phyloP scores from a whole-genome alignment of 2,329 filamentous ascomycete genomes.

The Rhytidhysteron rufulum region DNA sequence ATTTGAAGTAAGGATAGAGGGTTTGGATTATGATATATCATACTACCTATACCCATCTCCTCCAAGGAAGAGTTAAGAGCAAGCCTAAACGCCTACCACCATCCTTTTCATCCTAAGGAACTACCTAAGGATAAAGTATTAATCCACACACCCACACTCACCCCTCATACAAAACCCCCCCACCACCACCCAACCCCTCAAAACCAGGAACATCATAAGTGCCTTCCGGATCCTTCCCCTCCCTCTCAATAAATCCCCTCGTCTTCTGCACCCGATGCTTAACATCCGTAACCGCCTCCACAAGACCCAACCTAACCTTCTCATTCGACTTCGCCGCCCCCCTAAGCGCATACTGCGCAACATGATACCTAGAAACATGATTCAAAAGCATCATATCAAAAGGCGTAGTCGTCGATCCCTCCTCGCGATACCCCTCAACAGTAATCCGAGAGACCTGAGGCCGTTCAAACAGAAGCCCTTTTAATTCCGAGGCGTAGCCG shows the following conservation, averaged over 20 bases:
- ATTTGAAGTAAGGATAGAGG: no score
- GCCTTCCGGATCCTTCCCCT: slow-evolving; percentile 53
- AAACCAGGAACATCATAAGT: slow-evolving; percentile 51
- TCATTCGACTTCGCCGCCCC: slow-evolving; percentile 45
- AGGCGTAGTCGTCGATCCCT: slow-evolving; percentile 64
- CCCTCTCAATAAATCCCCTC: slow-evolving; percentile 49
- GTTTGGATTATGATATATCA: no score
- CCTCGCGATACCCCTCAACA: slow-evolving; percentile 60
- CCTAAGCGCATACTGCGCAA: slow-evolving; percentile 53
- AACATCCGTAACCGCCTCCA: slow-evolving; percentile 48
- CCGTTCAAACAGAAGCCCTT: slow-evolving; percentile 59
- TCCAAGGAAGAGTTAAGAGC: no score
- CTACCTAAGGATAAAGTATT: no score
- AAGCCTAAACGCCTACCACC: no score
- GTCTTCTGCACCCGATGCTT: slow-evolving; percentile 47
- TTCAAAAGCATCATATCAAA: slow-evolving; percentile 69
- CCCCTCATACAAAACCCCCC: slow-evolving; percentile 13
- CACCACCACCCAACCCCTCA: slow-evolving; percentile 7
- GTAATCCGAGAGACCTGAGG: slow-evolving; percentile 49
- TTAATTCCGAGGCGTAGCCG: slow-evolving; percentile 59
- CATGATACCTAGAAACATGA: slow-evolving; percentile 56
- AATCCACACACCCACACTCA: no score
- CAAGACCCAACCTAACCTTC: slow-evolving; percentile 43
- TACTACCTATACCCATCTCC: no score
- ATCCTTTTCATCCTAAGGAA: no score